Percentiles rank a stretch among this genome's conserved stretches.
phyloP scores from a whole-genome alignment of 768 basidiomycete genomes.

The Dacryopinax spathularia region DNA sequence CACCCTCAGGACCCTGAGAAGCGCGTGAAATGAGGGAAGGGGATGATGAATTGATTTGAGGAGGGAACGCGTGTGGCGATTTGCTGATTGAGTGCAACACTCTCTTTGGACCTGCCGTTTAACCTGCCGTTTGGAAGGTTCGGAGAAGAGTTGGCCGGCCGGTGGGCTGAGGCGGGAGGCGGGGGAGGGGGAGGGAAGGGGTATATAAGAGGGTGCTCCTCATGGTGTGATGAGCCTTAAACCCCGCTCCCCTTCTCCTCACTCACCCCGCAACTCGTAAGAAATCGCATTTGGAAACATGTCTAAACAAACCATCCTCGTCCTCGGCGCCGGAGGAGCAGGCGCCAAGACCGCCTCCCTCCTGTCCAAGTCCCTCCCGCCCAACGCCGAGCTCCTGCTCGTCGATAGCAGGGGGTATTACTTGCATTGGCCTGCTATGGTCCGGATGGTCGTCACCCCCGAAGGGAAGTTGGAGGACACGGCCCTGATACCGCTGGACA shows the following conservation, averaged over 20 bases:
- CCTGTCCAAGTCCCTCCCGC: constrained; percentile 38
- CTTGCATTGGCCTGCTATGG: constrained; percentile 33
- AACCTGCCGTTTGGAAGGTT: not conserved
- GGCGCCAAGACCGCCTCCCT: constrained; percentile 34
- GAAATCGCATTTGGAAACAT: not conserved
- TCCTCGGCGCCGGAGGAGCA: constrained; percentile 46
- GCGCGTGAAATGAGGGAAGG: too few relatives aligned
- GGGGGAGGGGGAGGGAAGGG: not conserved
- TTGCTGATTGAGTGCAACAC: too few relatives aligned
- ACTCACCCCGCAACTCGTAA: not conserved
- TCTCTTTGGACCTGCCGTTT: not conserved
- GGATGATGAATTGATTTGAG: too few relatives aligned
- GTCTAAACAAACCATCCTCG: constrained; percentile 28
- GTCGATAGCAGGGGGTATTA: constrained; percentile 39
- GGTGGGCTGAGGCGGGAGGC: not conserved
- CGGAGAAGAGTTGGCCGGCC: not conserved
- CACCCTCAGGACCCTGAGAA: too few relatives aligned
- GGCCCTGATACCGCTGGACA: constrained; percentile 34
- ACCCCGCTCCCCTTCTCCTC: too few relatives aligned
- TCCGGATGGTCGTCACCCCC: constrained; percentile 40
- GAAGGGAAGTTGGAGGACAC: constrained; percentile 32
- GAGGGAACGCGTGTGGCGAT: too few relatives aligned
- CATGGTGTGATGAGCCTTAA: not conserved
- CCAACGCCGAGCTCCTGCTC: constrained; percentile 39
- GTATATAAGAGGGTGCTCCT: not conserved